Base-by-base conservation (phyloP, 225 moss, liverwort and hornwort species). In the Pseudisothecium myosuroides region DNA sequence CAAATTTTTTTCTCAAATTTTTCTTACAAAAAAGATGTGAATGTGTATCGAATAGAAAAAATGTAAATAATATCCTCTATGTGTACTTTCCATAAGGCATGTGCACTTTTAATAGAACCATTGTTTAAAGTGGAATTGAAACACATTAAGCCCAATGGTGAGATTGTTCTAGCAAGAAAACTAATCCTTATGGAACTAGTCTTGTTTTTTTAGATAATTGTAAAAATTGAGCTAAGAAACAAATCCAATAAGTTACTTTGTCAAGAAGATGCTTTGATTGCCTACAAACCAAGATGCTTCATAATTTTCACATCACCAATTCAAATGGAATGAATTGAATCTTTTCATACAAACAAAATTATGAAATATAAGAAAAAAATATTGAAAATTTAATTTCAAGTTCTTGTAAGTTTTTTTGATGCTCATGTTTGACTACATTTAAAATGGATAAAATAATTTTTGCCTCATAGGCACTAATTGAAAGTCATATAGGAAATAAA, bases 101-200 rank as follows among this genome's bases (percentile, higher is more conserved):
- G 22, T 14, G 4, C 7, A 65, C 9, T 65, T 65, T 65, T 39
- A 71, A 39, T 17, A 9, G 24, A 71, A 71, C 9, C 13, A 17
- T 37, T 41, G 39, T 15, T 32, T 2, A 34, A 34, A 23, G 1
- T 39, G 13, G 23, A 69, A 39, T 69, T 39, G 24, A 39, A 69
- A 39, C 23, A 69, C 2, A 39, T 14, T 39, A 39, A 69, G 4
- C 0, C 1, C 14, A 69, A 24, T 2, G 0, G 5, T 71, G 14
- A 71, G 14, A 71, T 71, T 41, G 24, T 71, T 14, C 41, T 5
- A 24, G 3, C 7, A 41, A 41, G 7, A 0, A 41, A 71, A 14
- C 4, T 24, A 23, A 0, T 41, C 8, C 0, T 26, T 24, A 9
- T 71, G 1, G 26, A 71, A 41, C 0, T 71, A 2, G n/a, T n/a